Conservation (phyloP, 306 rosid species). For the Cicer yamashitae region DNA sequence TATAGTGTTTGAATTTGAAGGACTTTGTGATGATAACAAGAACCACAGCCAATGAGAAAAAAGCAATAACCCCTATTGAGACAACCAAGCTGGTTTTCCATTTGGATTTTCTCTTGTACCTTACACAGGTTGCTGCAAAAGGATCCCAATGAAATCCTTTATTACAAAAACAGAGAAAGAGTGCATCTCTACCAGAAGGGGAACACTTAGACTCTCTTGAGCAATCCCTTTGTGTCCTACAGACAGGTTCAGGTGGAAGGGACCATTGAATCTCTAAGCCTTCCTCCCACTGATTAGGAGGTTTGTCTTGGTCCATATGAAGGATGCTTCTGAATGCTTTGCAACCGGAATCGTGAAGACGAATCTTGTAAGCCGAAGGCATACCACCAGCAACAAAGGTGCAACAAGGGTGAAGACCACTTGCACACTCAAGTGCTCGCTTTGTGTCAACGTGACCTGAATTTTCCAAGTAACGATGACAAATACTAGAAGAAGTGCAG, state of each 20-base stretch:
- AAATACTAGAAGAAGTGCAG: constrained; percentile 83
- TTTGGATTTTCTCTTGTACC: constrained; percentile 49
- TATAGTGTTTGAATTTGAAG: constrained; percentile 48
- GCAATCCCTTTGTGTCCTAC: constrained; percentile 71
- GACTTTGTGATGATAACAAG: constrained; percentile 53
- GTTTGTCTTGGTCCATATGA: constrained; percentile 64
- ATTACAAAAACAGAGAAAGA: constrained; percentile 70
- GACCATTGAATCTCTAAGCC: constrained; percentile 93
- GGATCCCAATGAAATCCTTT: constrained; percentile 70
- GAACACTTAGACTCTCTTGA: constrained; percentile 63
- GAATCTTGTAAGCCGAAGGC: constrained; percentile 89
- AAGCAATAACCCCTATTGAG: constrained; percentile 51
- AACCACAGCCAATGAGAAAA: constrained; percentile 57
- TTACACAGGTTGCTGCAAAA: constrained; percentile 60
- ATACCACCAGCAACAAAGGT: constrained; percentile 82
- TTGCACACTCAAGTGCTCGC: constrained; percentile 62
- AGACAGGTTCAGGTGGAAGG: constrained; percentile 76
- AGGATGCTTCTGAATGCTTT: constrained; percentile 84
- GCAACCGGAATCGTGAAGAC: constrained; percentile 93
- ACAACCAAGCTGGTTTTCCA: constrained; percentile 54
- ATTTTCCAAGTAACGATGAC: constrained; percentile 75
- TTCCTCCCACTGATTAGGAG: constrained; percentile 79
- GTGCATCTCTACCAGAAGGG: constrained; percentile 37
- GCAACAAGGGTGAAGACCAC: constrained; percentile 78
- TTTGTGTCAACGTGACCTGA: constrained; percentile 63